Percentiles rank a stretch among this genome's conserved stretches.
Conservation (phyloP, 805 yeast species). For the Alloascoidea hylecoeti region DNA sequence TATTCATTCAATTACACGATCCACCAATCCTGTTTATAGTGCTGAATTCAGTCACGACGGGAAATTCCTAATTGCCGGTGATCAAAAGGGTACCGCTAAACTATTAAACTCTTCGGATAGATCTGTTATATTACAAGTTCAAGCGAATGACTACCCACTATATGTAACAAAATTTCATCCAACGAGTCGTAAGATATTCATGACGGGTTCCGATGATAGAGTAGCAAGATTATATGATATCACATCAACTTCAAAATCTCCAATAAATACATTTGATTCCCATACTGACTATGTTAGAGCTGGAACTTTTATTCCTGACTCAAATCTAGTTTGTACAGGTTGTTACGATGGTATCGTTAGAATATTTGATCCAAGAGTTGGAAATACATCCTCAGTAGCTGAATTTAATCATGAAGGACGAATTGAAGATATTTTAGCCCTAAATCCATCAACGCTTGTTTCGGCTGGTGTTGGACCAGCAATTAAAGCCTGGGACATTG, state of each 20-base stretch:
- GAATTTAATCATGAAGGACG: slow-evolving; percentile 66
- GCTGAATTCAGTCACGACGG: slow-evolving; percentile 93
- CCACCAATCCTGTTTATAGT: slow-evolving; percentile 82
- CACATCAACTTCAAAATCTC: slow-evolving; percentile 47
- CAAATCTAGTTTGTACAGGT: slow-evolving; percentile 79
- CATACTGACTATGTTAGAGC: slow-evolving; percentile 86
- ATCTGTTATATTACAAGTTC: slow-evolving; percentile 62
- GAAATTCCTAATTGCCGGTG: slow-evolving; percentile 83
- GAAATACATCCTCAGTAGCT: slow-evolving; percentile 36
- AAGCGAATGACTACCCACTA: slow-evolving; percentile 78
- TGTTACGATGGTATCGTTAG: slow-evolving; percentile 85
- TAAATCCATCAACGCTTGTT: slow-evolving; percentile 61
- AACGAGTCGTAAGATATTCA: slow-evolving; percentile 51
- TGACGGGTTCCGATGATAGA: slow-evolving; percentile 88
- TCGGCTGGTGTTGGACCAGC: slow-evolving; percentile 74
- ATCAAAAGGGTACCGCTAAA: slow-evolving; percentile 87
- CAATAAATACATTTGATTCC: slow-evolving; percentile 51
- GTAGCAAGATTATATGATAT: slow-evolving; percentile 82
- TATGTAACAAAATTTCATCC: slow-evolving; percentile 93
- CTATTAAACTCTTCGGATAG: slow-evolving; percentile 81
- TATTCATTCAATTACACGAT: slow-evolving; percentile 68
- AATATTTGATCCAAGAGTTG: slow-evolving; percentile 65
- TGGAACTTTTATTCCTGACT: slow-evolving; percentile 61
- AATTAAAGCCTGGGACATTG: slow-evolving; percentile 84
- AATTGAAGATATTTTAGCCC: slow-evolving; percentile 70